phyloP scores from a whole-genome alignment of 176 grass and related monocot species.

The Carex littledalei region DNA sequence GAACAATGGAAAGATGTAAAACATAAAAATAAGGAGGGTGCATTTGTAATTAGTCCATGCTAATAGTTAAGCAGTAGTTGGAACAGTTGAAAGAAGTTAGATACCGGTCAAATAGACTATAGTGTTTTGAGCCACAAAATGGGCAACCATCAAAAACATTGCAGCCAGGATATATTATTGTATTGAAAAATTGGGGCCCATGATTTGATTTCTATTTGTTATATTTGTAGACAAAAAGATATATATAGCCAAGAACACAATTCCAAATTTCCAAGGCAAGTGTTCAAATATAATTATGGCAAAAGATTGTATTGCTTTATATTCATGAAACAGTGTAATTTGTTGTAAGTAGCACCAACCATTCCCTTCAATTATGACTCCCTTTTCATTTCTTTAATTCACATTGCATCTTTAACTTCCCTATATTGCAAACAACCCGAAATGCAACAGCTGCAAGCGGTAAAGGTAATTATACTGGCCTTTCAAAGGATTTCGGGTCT shows the following conservation, averaged over 20 bases:
- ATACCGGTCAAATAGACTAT: slow-evolving; percentile 1
- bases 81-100: slow-evolving; percentile 17
- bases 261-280: neutral
- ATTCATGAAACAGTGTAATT: slow-evolving; percentile 18
- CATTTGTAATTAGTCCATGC: neutral
- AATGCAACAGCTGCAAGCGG: too few species aligned
- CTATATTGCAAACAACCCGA: neutral
- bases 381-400: neutral
- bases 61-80: slow-evolving; percentile 7
- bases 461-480: too few species aligned
- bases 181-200: neutral
- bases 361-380: slow-evolving; percentile 27
- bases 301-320: slow-evolving; percentile 10
- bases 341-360: slow-evolving; percentile 29
- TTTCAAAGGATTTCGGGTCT: too few species aligned
- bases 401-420: neutral
- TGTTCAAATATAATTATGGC: neutral
- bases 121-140: slow-evolving; percentile 20
- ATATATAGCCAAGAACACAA: neutral
- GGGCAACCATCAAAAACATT: neutral
- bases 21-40: neutral
- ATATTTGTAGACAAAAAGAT: slow-evolving; percentile 1
- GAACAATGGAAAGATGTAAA: neutral
- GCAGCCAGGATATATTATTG: neutral
- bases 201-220: slow-evolving; percentile 2